These are phyloP conservation scores for Trichoderma citrinoviride DNA, from an alignment of 2,329 filamentous ascomycete genomes.

Conservation along the genomic window DNA sequence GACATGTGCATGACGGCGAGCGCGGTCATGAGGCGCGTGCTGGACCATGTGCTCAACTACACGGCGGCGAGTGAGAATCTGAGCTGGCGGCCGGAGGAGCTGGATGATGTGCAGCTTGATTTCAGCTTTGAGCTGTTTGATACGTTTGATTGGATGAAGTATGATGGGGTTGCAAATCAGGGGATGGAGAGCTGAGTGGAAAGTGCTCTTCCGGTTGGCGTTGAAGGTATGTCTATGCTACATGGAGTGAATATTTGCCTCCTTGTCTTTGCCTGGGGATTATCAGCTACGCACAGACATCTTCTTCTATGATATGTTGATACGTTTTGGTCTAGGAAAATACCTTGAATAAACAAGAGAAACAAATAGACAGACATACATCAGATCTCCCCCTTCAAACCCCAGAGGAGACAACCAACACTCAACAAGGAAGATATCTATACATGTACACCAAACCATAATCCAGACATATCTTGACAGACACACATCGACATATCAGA, in stretches of 20 bases:
- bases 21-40: slow-evolving; percentile 48
- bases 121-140: slow-evolving; percentile 44
- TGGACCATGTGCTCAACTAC: slow-evolving; percentile 51
- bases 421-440: background rate
- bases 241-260: background rate
- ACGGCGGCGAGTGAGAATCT: slow-evolving; percentile 28
- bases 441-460: background rate
- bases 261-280: too few species aligned
- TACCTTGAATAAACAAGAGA: background rate
- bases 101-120: slow-evolving; percentile 28
- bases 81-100: slow-evolving; percentile 22
- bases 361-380: background rate
- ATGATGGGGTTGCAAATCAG: slow-evolving; percentile 18
- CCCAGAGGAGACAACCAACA: too few species aligned
- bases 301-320: background rate
- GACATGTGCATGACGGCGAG: slow-evolving; percentile 48
- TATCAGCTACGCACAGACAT: too few species aligned
- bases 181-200: background rate
- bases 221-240: background rate
- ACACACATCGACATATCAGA: background rate
- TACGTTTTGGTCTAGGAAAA: background rate
- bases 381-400: background rate
- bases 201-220: background rate
- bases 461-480: background rate
- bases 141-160: slow-evolving; percentile 41